Evolutionary conservation across 257 asterid species (phyloP), one percentile per base, ranked within the genome.

Genomic region (Lycium barbarum): DNA sequence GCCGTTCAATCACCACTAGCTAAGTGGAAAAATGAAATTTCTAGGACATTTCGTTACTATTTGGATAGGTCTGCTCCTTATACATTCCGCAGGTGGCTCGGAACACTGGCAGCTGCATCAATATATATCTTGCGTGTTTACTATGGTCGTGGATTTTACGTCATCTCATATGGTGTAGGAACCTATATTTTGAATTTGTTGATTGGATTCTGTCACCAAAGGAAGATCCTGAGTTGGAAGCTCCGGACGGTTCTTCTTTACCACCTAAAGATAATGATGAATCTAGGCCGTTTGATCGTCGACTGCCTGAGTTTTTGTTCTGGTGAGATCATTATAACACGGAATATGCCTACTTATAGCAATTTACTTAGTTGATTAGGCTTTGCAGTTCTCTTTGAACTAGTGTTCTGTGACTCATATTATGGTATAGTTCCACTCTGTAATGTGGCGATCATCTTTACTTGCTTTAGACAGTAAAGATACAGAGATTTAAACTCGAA

Each of bases 131-230:
- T 91, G 83, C 92, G 92, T 33, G 93, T 88, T 86, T 89, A 89
- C 87, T 89, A 80, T 71, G 87, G 86, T 49, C 89, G 72, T 40
- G 95, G 97, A 40, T 93, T 88, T 84, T 92, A 88, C 73, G 89
- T 91, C 18, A 86, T 93, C 86, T 91, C 95, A 5, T 92, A 92
- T 51, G 94, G 93, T 43, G 85, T 92, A 40, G 91, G 88, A 87
- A 92, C 91, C 86, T 90, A 91, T 78, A 88, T 91, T 88, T 82
- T 91, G 91, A 91, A 93, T 85, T 86, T 93, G 89, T 84, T 93
- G 93, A 93, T 89, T 38, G 93, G 92, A 54, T 91, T 86, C 83
- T 93, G 88, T 91, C 97, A 63, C 97, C 97, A 3, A 88, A 88
- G 73, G 93, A 88, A 73, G 95, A 93, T 84, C 94, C 92, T 17